These are phyloP conservation scores for Dendrothele bispora DNA, from an alignment of 768 basidiomycete genomes.

Conservation along the genomic window DNA sequence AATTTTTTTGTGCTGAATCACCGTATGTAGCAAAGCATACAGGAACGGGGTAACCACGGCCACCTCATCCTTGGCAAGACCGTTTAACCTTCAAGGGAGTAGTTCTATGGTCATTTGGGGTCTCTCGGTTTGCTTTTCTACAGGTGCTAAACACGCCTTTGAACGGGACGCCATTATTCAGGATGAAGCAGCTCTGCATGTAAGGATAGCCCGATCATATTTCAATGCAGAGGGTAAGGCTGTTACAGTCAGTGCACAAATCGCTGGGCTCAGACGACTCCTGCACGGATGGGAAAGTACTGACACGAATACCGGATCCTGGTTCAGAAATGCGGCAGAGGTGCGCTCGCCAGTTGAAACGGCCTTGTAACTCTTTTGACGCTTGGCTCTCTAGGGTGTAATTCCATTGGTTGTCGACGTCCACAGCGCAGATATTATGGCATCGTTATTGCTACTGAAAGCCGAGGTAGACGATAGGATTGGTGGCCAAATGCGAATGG, in stretches of 20 bases:
- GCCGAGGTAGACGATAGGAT: constrained; percentile 59
- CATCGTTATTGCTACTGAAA: constrained; percentile 66
- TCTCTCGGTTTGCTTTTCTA: constrained; percentile 60
- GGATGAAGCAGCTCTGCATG: constrained; percentile 61
- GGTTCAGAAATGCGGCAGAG: constrained; percentile 59
- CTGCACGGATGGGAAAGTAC: constrained; percentile 52
- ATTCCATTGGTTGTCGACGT: constrained; percentile 69
- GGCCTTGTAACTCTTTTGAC: not conserved
- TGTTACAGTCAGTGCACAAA: constrained; percentile 65
- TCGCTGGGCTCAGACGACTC: constrained; percentile 61
- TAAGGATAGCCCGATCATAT: constrained; percentile 46
- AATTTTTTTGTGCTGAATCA: constrained; percentile 7
- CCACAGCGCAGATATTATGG: constrained; percentile 72
- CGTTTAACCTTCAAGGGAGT: constrained; percentile 35
- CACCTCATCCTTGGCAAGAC: constrained; percentile 48
- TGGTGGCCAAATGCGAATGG: constrained; percentile 59
- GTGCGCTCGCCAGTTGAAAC: constrained; percentile 23
- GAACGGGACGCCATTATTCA: constrained; percentile 61
- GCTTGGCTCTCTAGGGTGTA: constrained; percentile 41
- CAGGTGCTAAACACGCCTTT: constrained; percentile 57
- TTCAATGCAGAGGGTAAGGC: constrained; percentile 28
- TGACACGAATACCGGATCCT: constrained; percentile 48
- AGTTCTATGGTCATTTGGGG: constrained; percentile 49
- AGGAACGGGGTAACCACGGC: constrained; percentile 66
- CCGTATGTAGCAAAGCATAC: constrained; percentile 52